These are phyloP conservation scores for Echium plantagineum DNA, from an alignment of 257 asterid genomes.

Conservation along the genomic window DNA sequence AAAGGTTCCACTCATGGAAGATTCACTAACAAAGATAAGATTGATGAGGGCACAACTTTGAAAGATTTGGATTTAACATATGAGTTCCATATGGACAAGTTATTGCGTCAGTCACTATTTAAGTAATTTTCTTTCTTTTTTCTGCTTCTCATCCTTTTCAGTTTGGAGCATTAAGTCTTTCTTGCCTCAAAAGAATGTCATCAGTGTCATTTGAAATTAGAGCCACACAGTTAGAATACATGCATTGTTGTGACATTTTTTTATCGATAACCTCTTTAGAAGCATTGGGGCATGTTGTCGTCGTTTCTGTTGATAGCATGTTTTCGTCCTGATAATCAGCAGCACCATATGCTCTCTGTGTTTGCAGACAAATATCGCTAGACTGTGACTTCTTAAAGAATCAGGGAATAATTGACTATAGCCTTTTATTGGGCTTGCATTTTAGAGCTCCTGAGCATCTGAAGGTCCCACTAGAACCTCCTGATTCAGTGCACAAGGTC, in stretches of 20 bases:
- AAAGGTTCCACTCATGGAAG: conserved; percentile 94
- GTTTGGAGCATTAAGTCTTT: too few species aligned
- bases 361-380: conserved; percentile 60
- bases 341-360: conserved; percentile 1
- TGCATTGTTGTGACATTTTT: too few species aligned
- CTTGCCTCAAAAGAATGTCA: too few species aligned
- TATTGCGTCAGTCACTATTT: conserved; percentile 64
- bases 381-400: conserved; percentile 74
- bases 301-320: too few species aligned
- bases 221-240: too few species aligned
- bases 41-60: conserved; percentile 69
- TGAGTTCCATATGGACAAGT: conserved; percentile 87
- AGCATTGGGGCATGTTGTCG: too few species aligned
- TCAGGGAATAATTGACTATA: conserved; percentile 80
- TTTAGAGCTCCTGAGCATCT: conserved; percentile 94
- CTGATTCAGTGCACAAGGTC: conserved; percentile 35
- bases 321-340: neutral
- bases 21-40: conserved; percentile 58
- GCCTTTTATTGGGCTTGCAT: conserved; percentile 92
- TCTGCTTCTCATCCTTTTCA: conserved; percentile 2
- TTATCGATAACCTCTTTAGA: too few species aligned
- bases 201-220: too few species aligned
- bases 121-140: conserved; percentile 28
- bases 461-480: conserved; percentile 42
- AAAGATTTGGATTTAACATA: conserved; percentile 84